A percentile compares a stretch with the other conserved stretches of the same genome.
Evolutionary conservation across 2,329 filamentous ascomycete genomes (phyloP).

Genomic region (Pyricularia sp.): DNA sequence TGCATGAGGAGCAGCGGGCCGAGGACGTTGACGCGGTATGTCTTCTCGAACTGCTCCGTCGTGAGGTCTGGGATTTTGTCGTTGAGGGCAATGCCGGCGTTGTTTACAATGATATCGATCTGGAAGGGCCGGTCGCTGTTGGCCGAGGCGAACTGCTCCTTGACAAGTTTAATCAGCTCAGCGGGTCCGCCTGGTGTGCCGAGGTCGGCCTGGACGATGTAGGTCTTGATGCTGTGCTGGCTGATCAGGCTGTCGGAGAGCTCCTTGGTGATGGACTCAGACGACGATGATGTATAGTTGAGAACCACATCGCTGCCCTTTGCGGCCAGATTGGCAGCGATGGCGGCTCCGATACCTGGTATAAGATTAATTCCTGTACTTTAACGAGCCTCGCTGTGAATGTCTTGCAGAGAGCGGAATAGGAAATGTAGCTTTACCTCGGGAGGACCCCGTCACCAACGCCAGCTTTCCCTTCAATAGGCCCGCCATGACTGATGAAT

Average conservation of each 20-base stretch:
- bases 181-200: conserved; percentile 46
- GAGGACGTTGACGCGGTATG: conserved; percentile 71
- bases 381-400: neutral
- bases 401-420: neutral
- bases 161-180: conserved; percentile 37
- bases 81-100: conserved; percentile 62
- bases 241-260: conserved; percentile 47
- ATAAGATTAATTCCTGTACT: neutral
- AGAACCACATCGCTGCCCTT: conserved; percentile 59
- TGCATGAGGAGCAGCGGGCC: conserved; percentile 69
- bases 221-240: conserved; percentile 44
- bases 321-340: conserved; percentile 55
- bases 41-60: conserved; percentile 51
- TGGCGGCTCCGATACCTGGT: conserved; percentile 55
- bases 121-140: conserved; percentile 35
- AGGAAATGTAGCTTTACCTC: neutral
- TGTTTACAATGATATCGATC: conserved; percentile 79
- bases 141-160: conserved; percentile 40
- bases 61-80: conserved; percentile 49
- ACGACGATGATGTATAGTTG: conserved; percentile 47
- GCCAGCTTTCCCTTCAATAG: conserved; percentile 9
- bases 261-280: conserved; percentile 33
- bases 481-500: conserved; percentile 6
- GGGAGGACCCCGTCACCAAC: conserved; percentile 9
- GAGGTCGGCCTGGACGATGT: conserved; percentile 60